These are phyloP conservation scores for Agaricus blazei DNA, from an alignment of 768 basidiomycete genomes.

Conservation along the genomic window DNA sequence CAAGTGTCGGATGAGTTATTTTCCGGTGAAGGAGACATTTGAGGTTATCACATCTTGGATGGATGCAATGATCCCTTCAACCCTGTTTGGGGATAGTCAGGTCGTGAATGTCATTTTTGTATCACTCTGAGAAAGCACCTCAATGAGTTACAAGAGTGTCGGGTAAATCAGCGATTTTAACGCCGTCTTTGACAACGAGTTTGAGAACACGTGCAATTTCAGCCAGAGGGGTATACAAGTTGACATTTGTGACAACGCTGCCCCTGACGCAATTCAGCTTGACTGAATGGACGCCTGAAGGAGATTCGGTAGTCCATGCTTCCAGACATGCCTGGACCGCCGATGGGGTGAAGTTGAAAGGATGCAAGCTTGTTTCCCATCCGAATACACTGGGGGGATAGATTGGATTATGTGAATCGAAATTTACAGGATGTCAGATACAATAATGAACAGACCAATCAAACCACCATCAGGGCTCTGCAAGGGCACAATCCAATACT, in stretches of 20 bases:
- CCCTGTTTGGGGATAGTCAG: constrained; percentile 20
- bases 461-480: constrained; percentile 16
- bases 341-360: not conserved
- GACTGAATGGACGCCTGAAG: constrained; percentile 19
- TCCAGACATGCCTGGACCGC: not conserved
- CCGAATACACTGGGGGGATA: not conserved
- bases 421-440: not conserved
- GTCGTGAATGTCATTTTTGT: not conserved
- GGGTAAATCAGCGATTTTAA: constrained; percentile 36
- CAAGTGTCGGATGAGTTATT: constrained; percentile 23
- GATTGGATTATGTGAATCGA: not conserved
- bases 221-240: constrained; percentile 35
- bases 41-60: constrained; percentile 42
- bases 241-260: constrained; percentile 34
- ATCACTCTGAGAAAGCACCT: constrained; percentile 19
- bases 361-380: not conserved
- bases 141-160: constrained; percentile 32
- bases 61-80: constrained; percentile 39
- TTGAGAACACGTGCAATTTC: constrained; percentile 37
- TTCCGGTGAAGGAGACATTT: constrained; percentile 11
- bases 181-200: constrained; percentile 31
- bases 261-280: constrained; percentile 24
- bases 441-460: not conserved
- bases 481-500: constrained; percentile 55
- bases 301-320: constrained; percentile 5